Percentiles rank a stretch among this genome's conserved stretches.
Evolutionary conservation across 176 grass and related monocot species (phyloP).

Genomic region (Pontederia crassipes): DNA sequence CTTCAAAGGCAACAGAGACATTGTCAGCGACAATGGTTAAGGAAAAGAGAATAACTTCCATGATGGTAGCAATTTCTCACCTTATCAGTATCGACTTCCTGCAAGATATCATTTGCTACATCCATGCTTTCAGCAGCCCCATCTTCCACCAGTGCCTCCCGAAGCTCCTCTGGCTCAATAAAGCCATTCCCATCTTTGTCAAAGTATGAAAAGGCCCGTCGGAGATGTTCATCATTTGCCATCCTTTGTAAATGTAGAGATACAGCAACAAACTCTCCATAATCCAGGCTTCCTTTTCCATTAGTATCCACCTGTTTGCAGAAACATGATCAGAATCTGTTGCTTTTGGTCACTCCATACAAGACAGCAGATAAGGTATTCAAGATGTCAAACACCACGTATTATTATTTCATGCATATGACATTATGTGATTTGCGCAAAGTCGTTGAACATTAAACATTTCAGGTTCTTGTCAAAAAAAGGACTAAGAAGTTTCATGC

Average conservation of each 20-base stretch:
- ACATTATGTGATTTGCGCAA: no score
- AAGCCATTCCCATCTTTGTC: conserved; percentile 90
- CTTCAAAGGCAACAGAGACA: conserved; percentile 28
- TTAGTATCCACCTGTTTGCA: conserved; percentile 75
- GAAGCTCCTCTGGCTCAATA: conserved; percentile 83
- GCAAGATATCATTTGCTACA: conserved; percentile 85
- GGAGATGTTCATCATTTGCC: conserved; percentile 90
- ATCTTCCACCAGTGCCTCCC: conserved; percentile 64
- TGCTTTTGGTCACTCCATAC: background rate
- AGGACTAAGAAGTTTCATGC: no score
- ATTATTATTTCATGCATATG: no score
- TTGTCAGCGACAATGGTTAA: conserved; percentile 4
- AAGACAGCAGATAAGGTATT: background rate
- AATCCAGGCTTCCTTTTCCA: conserved; percentile 71
- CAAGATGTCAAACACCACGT: background rate
- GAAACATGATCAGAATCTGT: conserved; percentile 14
- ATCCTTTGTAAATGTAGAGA: conserved; percentile 97
- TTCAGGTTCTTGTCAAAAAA: no score
- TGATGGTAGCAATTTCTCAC: conserved; percentile 4
- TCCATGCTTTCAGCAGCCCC: conserved; percentile 77
- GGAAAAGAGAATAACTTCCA: background rate
- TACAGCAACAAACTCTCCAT: conserved; percentile 80
- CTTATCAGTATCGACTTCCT: conserved; percentile 98
- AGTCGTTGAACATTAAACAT: no score
- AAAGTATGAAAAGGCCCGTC: conserved; percentile 86